Conservation (phyloP, 176 grass and related monocot species). For the Musa troglodytarum region DNA sequence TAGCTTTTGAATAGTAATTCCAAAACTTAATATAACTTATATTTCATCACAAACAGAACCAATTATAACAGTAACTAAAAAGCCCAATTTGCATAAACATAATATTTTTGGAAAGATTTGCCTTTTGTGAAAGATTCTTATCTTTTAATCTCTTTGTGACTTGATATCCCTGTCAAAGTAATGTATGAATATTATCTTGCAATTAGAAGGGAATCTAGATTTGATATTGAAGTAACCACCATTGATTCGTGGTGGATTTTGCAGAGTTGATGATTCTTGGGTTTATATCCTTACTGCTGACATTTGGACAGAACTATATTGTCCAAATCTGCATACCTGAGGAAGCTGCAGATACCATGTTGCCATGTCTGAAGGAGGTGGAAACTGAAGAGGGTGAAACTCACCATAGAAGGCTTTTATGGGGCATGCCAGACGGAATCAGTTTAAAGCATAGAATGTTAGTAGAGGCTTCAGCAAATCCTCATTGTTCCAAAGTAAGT, state of each 20-base stretch:
- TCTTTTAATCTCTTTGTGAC: background rate
- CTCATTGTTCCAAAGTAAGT: background rate
- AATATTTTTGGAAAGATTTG: background rate
- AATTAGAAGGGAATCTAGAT: background rate
- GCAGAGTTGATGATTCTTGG: conserved; percentile 89
- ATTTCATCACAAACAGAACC: background rate
- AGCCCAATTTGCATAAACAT: background rate
- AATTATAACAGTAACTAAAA: background rate
- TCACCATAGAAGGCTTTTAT: conserved; percentile 13
- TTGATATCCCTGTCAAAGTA: background rate
- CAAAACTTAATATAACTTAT: background rate
- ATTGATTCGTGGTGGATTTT: background rate
- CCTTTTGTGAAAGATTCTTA: background rate
- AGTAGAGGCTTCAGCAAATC: background rate
- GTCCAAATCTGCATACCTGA: conserved; percentile 77
- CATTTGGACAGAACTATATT: conserved; percentile 86
- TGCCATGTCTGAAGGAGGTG: conserved; percentile 32
- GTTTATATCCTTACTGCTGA: conserved; percentile 89
- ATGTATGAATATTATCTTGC: background rate
- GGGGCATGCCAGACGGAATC: background rate
- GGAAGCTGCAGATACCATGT: conserved; percentile 59
- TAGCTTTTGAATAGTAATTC: background rate
- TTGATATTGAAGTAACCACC: background rate
- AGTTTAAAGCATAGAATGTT: background rate
- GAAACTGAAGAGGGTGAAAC: background rate